Percentiles rank a stretch among this genome's conserved stretches.
phyloP scores from a whole-genome alignment of 2,329 filamentous ascomycete genomes.

The Claviceps digitariae region DNA sequence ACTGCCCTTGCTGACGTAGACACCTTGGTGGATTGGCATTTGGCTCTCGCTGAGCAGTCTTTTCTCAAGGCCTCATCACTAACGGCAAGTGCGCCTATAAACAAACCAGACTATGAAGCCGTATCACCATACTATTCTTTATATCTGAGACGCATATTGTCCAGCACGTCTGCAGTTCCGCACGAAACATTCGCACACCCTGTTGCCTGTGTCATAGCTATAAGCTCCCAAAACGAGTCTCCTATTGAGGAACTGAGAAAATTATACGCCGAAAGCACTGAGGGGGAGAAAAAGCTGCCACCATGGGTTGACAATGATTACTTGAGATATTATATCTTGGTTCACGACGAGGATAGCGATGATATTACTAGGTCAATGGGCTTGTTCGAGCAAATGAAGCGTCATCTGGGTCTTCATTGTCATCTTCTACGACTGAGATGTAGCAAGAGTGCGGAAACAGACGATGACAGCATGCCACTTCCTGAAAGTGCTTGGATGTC shows the following conservation, averaged over 20 bases:
- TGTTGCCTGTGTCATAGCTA: slow-evolving; percentile 86
- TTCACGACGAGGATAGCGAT: slow-evolving; percentile 92
- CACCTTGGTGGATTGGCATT: slow-evolving; percentile 63
- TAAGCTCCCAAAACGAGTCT: slow-evolving; percentile 71
- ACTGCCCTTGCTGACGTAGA: slow-evolving; percentile 53
- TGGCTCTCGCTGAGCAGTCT: slow-evolving; percentile 59
- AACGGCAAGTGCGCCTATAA: slow-evolving; percentile 24
- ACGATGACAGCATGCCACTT: slow-evolving; percentile 77
- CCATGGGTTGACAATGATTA: slow-evolving; percentile 86
- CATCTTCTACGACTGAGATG: slow-evolving; percentile 79
- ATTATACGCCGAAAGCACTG: slow-evolving; percentile 74
- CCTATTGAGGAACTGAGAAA: slow-evolving; percentile 79
- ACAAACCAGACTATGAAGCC: slow-evolving; percentile 31
- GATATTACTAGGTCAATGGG: slow-evolving; percentile 82
- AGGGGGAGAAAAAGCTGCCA: slow-evolving; percentile 60
- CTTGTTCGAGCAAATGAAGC: slow-evolving; percentile 96
- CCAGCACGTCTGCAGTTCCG: slow-evolving; percentile 60
- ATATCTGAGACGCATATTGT: slow-evolving; percentile 73
- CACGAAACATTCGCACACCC: slow-evolving; percentile 94
- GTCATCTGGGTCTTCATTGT: slow-evolving; percentile 92
- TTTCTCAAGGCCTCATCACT: slow-evolving; percentile 22
- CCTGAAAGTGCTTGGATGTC: slow-evolving; percentile 82
- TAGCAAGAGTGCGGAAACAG: slow-evolving; percentile 71
- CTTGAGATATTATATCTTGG: slow-evolving; percentile 85
- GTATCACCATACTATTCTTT: slow-evolving; percentile 73